Conservation (phyloP, 2,329 filamentous ascomycete genomes). For the Pochonia chlamydosporia region DNA sequence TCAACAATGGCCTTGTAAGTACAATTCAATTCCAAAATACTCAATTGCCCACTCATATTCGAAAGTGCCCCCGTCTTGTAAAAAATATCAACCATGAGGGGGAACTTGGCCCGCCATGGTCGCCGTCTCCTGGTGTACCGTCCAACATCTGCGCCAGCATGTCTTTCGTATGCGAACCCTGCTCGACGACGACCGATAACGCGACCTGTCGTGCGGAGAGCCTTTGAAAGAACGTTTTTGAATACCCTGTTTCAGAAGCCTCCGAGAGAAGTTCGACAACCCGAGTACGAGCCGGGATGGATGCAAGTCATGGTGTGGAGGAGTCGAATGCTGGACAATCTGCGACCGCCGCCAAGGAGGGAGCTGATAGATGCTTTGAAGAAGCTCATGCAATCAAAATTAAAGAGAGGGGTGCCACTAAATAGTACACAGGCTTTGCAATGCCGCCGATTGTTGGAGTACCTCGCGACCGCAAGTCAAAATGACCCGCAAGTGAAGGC, state of each 20-base stretch:
- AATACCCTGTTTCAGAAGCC: constrained; percentile 53
- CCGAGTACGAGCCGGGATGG: constrained; percentile 65
- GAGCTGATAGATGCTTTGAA: constrained; percentile 61
- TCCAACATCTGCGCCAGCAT: constrained; percentile 24
- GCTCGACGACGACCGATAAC: constrained; percentile 20
- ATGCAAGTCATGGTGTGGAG: constrained; percentile 64
- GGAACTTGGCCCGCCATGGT: constrained; percentile 38
- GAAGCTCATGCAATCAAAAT: constrained; percentile 55
- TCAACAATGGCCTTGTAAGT: background rate
- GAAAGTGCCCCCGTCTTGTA: constrained; percentile 15
- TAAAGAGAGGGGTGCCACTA: constrained; percentile 40
- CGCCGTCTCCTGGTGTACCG: constrained; percentile 32
- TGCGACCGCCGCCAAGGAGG: constrained; percentile 57
- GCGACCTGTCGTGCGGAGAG: constrained; percentile 16
- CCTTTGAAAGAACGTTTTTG: constrained; percentile 46
- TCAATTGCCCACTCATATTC: background rate
- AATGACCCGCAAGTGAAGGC: constrained; percentile 21
- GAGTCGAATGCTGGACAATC: constrained; percentile 54
- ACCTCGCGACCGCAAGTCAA: constrained; percentile 37
- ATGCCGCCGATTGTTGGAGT: constrained; percentile 50
- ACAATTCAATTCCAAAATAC: background rate
- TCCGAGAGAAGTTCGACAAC: constrained; percentile 52
- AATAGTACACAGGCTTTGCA: constrained; percentile 61
- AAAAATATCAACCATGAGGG: constrained; percentile 35
- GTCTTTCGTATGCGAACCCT: constrained; percentile 23